phyloP scores from a whole-genome alignment of 371 early-diverging fungal species.

The Mucor indicus region DNA sequence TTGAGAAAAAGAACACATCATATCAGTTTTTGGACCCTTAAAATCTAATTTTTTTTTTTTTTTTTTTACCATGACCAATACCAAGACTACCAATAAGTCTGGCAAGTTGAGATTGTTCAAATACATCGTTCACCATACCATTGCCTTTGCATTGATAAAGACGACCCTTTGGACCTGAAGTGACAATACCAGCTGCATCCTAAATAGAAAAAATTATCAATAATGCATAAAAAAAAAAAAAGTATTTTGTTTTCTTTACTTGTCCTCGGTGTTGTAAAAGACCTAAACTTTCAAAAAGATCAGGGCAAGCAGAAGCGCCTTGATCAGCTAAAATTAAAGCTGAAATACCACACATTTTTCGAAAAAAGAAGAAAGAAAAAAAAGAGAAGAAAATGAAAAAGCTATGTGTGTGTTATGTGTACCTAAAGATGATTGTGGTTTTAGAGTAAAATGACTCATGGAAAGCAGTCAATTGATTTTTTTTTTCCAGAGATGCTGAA shows the following conservation, averaged over 20 bases:
- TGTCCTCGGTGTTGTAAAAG: conserved; percentile 97
- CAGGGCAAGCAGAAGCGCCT: conserved; percentile 69
- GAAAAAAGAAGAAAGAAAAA: conserved; percentile 5
- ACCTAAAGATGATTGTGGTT: too few relatives aligned
- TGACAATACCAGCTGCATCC: conserved; percentile 99
- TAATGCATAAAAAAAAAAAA: too few relatives aligned
- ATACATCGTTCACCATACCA: conserved; percentile 97
- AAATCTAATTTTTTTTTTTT: neutral
- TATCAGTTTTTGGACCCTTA: too few relatives aligned
- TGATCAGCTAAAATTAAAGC: conserved; percentile 84
- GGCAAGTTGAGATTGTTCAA: conserved; percentile 72
- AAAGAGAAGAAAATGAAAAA: neutral
- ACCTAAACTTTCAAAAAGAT: conserved; percentile 90
- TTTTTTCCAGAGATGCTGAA: too few relatives aligned
- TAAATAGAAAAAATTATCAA: conserved; percentile 26
- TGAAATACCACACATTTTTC: conserved; percentile 91
- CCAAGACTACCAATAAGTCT: conserved; percentile 86
- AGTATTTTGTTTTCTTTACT: conserved; percentile 55
- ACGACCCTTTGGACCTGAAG: conserved; percentile 93
- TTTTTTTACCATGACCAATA: conserved; percentile 86
- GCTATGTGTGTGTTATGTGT: too few relatives aligned
- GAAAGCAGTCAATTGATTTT: too few relatives aligned
- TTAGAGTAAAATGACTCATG: too few relatives aligned
- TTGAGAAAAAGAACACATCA: conserved; percentile 27
- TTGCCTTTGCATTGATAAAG: conserved; percentile 97